Conservation (phyloP, 1,139 yeast species). For the Debaryomyces udenii region DNA sequence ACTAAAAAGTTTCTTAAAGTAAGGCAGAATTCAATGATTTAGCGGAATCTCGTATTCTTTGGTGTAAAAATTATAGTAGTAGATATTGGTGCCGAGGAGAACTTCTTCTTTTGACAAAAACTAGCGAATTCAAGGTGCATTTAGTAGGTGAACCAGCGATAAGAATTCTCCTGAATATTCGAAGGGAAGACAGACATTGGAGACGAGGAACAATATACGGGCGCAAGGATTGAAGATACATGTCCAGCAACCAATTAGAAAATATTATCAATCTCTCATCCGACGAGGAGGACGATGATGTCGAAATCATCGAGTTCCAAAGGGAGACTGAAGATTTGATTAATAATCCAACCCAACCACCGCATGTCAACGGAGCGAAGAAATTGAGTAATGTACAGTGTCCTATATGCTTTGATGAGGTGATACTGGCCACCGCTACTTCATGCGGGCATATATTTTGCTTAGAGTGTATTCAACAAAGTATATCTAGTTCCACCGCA, state of each 20-base stretch:
- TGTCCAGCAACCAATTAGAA: slow-evolving; percentile 13
- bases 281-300: slow-evolving; percentile 33
- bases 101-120: too few relatives aligned
- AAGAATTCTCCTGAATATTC: too few relatives aligned
- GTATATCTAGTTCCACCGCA: slow-evolving; percentile 46
- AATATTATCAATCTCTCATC: slow-evolving; percentile 28
- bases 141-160: too few relatives aligned
- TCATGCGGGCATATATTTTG: slow-evolving; percentile 52
- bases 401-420: slow-evolving; percentile 51
- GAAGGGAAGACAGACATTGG: too few relatives aligned
- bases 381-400: slow-evolving; percentile 43
- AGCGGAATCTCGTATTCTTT: too few relatives aligned
- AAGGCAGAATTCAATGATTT: too few relatives aligned
- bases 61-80: too few relatives aligned
- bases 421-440: slow-evolving; percentile 44
- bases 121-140: too few relatives aligned
- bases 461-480: slow-evolving; percentile 46
- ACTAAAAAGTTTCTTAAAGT: too few relatives aligned
- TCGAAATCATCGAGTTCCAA: slow-evolving; percentile 43
- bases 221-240: neutral
- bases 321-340: slow-evolving; percentile 40
- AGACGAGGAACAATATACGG: too few relatives aligned
- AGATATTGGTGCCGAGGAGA: too few relatives aligned
- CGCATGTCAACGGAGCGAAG: slow-evolving; percentile 29
- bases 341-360: slow-evolving; percentile 28